Percentiles rank a stretch among this genome's conserved stretches.
These are phyloP conservation scores for Saccharomycopsis sp. DNA, from an alignment of 805 yeast species.

Conservation along the genomic window DNA sequence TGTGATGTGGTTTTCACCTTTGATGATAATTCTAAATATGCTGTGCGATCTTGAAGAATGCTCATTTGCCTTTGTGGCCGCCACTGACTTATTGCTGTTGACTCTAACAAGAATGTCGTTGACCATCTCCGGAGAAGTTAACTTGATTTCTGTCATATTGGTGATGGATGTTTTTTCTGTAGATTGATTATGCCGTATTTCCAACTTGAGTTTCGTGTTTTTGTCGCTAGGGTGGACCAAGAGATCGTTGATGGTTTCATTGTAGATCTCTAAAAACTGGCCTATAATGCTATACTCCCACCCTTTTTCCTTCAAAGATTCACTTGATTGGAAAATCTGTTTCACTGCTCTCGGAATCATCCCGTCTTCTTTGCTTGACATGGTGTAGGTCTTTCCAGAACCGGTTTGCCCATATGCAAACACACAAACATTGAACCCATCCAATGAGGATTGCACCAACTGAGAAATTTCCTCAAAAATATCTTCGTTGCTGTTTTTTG, in stretches of 20 bases:
- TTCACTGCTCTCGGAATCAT: constrained; percentile 69
- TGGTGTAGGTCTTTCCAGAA: constrained; percentile 89
- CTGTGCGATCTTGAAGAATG: constrained; percentile 90
- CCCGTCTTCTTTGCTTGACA: constrained; percentile 66
- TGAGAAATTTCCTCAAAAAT: constrained; percentile 83
- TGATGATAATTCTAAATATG: constrained; percentile 56
- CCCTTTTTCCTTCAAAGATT: constrained; percentile 40
- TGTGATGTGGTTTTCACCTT: constrained; percentile 44
- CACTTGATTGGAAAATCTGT: constrained; percentile 56
- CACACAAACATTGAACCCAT: constrained; percentile 87
- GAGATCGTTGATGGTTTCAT: constrained; percentile 70
- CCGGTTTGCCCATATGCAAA: constrained; percentile 98
- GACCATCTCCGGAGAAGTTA: constrained; percentile 44
- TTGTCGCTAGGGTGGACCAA: constrained; percentile 26
- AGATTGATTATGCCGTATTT: constrained; percentile 60
- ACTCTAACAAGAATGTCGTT: constrained; percentile 45
- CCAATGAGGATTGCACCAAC: constrained; percentile 73
- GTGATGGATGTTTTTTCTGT: constrained; percentile 49
- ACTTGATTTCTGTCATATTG: constrained; percentile 42
- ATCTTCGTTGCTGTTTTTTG: constrained; percentile 42
- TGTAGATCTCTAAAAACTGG: constrained; percentile 83
- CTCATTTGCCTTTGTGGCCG: constrained; percentile 72
- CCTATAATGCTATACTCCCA: constrained; percentile 60
- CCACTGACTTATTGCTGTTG: constrained; percentile 57
- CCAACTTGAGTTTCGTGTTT: constrained; percentile 36